Conservation (phyloP, 441 rosid genomes). For the Populus hybrid region DNA sequence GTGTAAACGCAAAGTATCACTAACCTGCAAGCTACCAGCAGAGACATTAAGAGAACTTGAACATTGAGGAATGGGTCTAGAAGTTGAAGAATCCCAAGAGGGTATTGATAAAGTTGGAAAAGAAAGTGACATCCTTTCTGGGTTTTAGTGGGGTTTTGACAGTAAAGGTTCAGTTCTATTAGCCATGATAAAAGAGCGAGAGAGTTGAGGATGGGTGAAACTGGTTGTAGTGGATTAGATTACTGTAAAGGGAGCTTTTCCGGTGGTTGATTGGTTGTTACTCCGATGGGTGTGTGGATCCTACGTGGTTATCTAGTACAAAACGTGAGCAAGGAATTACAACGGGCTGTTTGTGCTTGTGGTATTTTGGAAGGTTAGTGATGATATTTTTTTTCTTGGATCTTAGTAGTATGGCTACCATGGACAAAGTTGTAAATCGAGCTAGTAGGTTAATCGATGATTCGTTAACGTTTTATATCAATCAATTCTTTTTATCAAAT, state of each 20-base stretch:
- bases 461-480: no score
- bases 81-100: conserved; percentile 18
- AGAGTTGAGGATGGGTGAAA: neutral
- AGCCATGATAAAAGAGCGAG: neutral
- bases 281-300: neutral
- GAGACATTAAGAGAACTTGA: neutral
- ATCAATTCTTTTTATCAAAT: no score
- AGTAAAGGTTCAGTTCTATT: neutral
- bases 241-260: neutral
- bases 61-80: conserved; percentile 15
- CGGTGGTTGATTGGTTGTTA: neutral
- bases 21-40: conserved; percentile 28
- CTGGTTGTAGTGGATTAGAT: neutral
- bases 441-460: no score
- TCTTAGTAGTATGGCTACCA: neutral
- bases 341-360: neutral
- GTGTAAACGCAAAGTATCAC: neutral
- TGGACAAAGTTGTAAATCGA: no score
- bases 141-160: neutral
- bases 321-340: neutral
- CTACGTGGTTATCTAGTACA: neutral
- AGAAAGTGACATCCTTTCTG: conserved; percentile 28
- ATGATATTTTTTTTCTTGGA: neutral
- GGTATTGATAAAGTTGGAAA: conserved; percentile 25
- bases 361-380: neutral